Base-by-base conservation (phyloP, 2,329 filamentous ascomycete genomes). In the Teratosphaeria zuluensis region DNA sequence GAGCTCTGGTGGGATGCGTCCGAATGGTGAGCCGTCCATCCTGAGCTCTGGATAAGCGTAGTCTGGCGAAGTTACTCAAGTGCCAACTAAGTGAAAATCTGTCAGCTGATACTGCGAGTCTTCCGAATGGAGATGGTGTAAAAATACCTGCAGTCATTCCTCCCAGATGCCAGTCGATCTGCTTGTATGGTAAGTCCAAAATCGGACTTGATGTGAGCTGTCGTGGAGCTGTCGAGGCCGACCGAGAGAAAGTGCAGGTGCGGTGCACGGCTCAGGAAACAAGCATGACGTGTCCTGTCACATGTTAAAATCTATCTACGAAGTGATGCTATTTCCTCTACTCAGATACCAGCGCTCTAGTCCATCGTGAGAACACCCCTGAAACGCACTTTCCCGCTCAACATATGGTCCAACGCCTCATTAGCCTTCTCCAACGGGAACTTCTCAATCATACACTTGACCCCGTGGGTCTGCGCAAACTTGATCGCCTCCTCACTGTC, bases 391-490 rank as follows among this genome's bases (percentile, higher is more conserved):
- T 76, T 78, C 8, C 78, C 78, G 33, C 68, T 74, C 58, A 75
- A 52, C 79, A 81, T 81, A 57, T 78, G 73, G 60, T 78, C 72
- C 65, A 78, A 71, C 5, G 80, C 80, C 59, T 79, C 77, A 64
- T 77, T 76, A 28, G 72, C 78, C 68, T 80, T 74, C 30, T 78
- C 75, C 19, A 82, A 70, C 3, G 78, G 76, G 64, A 81, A 83
- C 63, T 75, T 78, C 70, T 82, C 78, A 38, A 82, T 68, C 76
- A 81, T 72, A 64, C 79, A 81, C 35, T 81, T 74, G 58, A 82
- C 74, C 7, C 70, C 72, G 52, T 81, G 75, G 24, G 71, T 66
- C 61, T 76, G 62, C 0, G 79, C 77, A 65, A 82, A 80, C 3
- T 69, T 71, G 59, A 82, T 80, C 1, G 79, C 76, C 60, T 83